Base-by-base conservation (phyloP, 257 asterid species). In the Plantago elongata region DNA sequence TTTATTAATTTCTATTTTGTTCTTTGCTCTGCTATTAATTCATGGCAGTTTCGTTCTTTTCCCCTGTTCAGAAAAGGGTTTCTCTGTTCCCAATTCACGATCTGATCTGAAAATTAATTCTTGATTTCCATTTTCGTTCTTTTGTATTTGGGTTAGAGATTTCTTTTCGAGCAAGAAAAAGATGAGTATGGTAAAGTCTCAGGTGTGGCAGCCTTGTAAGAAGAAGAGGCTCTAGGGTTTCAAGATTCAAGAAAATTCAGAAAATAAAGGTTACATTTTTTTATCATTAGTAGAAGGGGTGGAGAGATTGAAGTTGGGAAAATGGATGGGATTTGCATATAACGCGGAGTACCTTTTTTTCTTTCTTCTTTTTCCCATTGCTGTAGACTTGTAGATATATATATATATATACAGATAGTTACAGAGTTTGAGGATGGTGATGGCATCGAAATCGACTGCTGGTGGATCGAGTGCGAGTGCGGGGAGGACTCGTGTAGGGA, bases 151-250 rank as follows among this genome's bases (percentile, higher is more conserved):
- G 37, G 27, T 11, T 13, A 10, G 1, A 12, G 10, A 9, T 56
- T 13, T 16, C 10, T 0, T 42, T 58, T 17, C 7, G 10, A 43
- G 18, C 12, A 13, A 7, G 13, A 30, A 11, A 11, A 16, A 45
- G 40, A 45, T 60, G 97, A 87, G 51, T 71, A 70, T 79, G 46
- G 72, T 60, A 5, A 89, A 89, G 89, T 86, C 95, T 51, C 97
- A 84, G 69, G 94, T 89, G 47, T 89, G 97, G 97, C 97, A 89
- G 57, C 97, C 95, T 69, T 87, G 95, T 69, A 89, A 89, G 76
- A 89, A 89, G 92, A 89, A 89, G 89, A 83, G 92, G 77, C 50
- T 79, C 51, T 86, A 80, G 77, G 27, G 58, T 64, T 13, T 37
- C 16, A 12, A 38, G 62, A 50, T 76, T 62, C 48, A 57, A 47